Conservation (phyloP, 306 rosid genomes). For the Cucumis hystrix region DNA sequence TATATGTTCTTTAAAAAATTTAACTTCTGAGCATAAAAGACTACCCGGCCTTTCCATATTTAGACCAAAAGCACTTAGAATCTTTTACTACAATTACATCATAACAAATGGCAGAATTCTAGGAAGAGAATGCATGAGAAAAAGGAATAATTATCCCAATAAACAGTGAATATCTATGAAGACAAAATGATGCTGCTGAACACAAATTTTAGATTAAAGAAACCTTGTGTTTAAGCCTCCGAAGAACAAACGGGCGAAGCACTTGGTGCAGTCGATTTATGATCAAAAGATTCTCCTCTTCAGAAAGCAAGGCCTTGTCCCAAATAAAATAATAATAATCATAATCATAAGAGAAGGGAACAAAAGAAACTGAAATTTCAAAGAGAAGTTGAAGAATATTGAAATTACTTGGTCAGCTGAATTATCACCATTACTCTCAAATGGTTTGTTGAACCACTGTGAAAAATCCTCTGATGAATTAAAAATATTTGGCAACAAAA, state of each 20-base stretch:
- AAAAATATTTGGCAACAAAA: slow-evolving; percentile 93
- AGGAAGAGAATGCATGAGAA: neutral
- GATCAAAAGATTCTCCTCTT: slow-evolving; percentile 98
- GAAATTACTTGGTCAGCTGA: slow-evolving; percentile 70
- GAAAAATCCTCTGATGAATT: slow-evolving; percentile 96
- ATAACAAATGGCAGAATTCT: neutral
- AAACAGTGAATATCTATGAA: slow-evolving; percentile 6
- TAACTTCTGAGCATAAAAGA: neutral
- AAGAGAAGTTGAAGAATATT: neutral
- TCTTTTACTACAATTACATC: neutral
- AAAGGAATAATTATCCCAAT: neutral
- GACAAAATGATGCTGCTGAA: neutral
- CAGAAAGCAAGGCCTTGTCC: slow-evolving; percentile 79
- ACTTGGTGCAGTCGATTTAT: slow-evolving; percentile 98
- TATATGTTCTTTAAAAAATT: neutral
- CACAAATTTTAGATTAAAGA: neutral
- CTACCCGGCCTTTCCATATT: neutral
- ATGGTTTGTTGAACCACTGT: slow-evolving; percentile 99
- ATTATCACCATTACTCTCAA: slow-evolving; percentile 86
- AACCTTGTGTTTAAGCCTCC: slow-evolving; percentile 99
- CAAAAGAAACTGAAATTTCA: slow-evolving; percentile 7
- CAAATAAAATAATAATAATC: neutral
- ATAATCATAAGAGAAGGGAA: neutral
- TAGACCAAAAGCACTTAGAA: neutral
- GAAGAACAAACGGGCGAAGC: slow-evolving; percentile 94